These are phyloP conservation scores for Trypanosoma vivax DNA, from an alignment of 208 protist genomes.

Conservation along the genomic window DNA sequence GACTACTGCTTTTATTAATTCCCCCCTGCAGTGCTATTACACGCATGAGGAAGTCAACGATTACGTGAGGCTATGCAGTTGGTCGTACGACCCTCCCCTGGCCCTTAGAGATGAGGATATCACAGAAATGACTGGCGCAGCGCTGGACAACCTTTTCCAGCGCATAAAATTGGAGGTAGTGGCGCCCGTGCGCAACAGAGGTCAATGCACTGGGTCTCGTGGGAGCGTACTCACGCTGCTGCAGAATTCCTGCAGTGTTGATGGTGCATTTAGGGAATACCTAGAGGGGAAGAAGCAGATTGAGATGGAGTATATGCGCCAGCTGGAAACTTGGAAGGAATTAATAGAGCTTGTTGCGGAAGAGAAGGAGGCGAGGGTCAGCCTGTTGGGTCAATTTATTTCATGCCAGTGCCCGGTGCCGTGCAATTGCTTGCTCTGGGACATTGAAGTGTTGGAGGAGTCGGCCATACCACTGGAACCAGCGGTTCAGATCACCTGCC, in stretches of 20 bases:
- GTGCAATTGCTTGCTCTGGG: constrained; percentile 33
- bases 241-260: not conserved
- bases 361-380: constrained; percentile 27
- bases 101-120: no score
- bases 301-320: constrained; percentile 18
- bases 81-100: no score
- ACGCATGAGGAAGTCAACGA: no score
- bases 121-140: no score
- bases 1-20: constrained; percentile 25
- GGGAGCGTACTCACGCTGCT: constrained; percentile 1
- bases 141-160: no score
- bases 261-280: constrained; percentile 10
- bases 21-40: constrained; percentile 6
- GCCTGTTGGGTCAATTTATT: constrained; percentile 34
- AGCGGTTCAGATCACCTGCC: constrained; percentile 24
- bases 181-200: no score
- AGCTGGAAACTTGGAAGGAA: constrained; percentile 8
- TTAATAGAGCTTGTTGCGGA: constrained; percentile 26
- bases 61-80: no score
- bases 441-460: constrained; percentile 45
- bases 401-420: constrained; percentile 42
- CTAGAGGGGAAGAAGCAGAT: constrained; percentile 24
- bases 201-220: not conserved
- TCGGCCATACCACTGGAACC: constrained; percentile 38
- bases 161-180: no score